Evolutionary conservation across 257 asterid species (phyloP), one percentile per base, ranked within the genome.

Genomic region (Solanum raphanifolium): DNA sequence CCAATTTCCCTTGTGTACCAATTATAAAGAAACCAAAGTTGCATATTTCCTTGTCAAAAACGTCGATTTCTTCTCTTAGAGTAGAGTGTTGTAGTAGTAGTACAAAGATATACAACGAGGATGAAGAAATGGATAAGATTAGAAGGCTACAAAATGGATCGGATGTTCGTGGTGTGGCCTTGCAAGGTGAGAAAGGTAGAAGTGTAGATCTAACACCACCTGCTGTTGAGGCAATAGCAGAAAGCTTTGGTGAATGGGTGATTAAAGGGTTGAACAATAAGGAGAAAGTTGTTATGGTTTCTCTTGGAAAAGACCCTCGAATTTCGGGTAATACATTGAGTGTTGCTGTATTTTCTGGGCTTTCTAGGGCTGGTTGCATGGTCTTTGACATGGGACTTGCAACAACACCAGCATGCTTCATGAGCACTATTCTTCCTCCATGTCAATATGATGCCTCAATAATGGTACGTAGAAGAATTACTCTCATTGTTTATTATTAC

Each of bases 171-270:
- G 99, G 98, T 85, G 98, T 96, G 58, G 99, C 99, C 13, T 13
- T 94, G 89, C 93, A 90, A 20, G 98, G 99, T 38, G 99, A 96
- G 88, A 95, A 94, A 34, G 98, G 98, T 52, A 90, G 98, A 81
- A 71, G 83, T 48, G 95, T 94, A 23, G 93, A 94, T 90, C 89
- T 96, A 16, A 95, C 97, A 5, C 98, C 99, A 3, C 92, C 98
- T 9, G 99, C 98, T 0, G 93, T 94, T 91, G 99, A 96, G 88
- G 98, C 98, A 10, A 94, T 96, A 31, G 97, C 95, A 8, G 98
- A 96, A 93, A 94, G 98, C 89, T 96, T 96, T 74, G 99, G 98
- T 13, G 99, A 94, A 90, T 96, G 98, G 98, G 98, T 96, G 88
- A 79, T 83, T 18, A 78, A 84, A 52, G 90, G 88, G 27, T 39